phyloP scores from a whole-genome alignment of 2,329 filamentous ascomycete genomes.

The Aspergillus udagawae region DNA sequence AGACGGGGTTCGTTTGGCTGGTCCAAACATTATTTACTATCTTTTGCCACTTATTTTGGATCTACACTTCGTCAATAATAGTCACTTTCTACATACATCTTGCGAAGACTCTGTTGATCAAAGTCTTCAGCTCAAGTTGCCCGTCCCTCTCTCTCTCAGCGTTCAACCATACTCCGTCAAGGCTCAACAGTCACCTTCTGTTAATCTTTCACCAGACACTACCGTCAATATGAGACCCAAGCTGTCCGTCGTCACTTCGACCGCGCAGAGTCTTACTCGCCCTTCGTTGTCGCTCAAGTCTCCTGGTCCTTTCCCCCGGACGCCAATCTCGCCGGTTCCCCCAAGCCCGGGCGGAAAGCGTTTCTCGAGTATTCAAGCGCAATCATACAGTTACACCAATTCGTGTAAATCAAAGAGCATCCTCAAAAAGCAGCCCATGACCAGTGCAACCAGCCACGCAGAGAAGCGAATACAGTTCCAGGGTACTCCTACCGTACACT shows the following conservation, averaged over 20 bases:
- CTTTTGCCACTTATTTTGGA: slow-evolving; percentile 18
- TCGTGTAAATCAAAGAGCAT: slow-evolving; percentile 45
- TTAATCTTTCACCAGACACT: slow-evolving; percentile 27
- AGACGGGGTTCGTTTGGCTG: slow-evolving; percentile 38
- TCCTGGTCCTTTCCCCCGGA: slow-evolving; percentile 37
- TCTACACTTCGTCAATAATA: slow-evolving; percentile 23
- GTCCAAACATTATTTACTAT: slow-evolving; percentile 35
- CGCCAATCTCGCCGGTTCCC: slow-evolving; percentile 41
- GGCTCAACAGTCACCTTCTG: slow-evolving; percentile 4
- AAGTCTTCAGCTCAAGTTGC: slow-evolving; percentile 17
- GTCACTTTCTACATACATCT: slow-evolving; percentile 18
- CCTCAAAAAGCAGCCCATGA: slow-evolving; percentile 40
- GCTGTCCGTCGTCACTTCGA: slow-evolving; percentile 45
- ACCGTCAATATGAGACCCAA: slow-evolving; percentile 44
- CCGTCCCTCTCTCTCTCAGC: slow-evolving; percentile 7
- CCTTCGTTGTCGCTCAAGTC: slow-evolving; percentile 43
- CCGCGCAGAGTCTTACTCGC: slow-evolving; percentile 30
- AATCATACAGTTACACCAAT: slow-evolving; percentile 42
- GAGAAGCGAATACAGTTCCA: slow-evolving; percentile 43
- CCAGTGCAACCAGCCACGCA: slow-evolving; percentile 11
- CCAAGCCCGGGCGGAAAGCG: slow-evolving; percentile 40
- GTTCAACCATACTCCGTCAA: slow-evolving; percentile 1
- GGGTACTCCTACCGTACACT: slow-evolving; percentile 43
- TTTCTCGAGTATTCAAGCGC: slow-evolving; percentile 39
- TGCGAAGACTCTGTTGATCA: slow-evolving; percentile 35